Base-by-base conservation (phyloP, 805 yeast species). In the Candida corydali region DNA sequence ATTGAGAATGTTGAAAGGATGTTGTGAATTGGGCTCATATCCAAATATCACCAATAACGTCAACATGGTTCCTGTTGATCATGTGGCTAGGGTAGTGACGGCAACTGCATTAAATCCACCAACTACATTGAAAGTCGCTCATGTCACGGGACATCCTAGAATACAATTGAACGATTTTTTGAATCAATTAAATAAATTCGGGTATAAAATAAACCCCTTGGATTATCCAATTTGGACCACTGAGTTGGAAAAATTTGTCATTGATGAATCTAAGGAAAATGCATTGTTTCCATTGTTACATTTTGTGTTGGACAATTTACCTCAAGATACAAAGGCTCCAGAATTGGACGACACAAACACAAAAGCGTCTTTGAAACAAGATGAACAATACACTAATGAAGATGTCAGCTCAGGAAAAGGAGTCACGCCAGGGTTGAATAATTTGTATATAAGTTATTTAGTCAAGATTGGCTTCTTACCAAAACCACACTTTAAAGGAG, bases 101-200 rank as follows among this genome's bases (percentile, higher is more conserved):
- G 86, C 98, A 2, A 65, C 93, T 18, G 82, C 96, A 0, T 70
- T 93, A 44, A 77, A 78, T 51, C 91, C 95, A 18, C 85, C 93
- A 17, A 51, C 53, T 26, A 49, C 61, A 16, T 62, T 80, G 29
- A 65, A 80, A 1, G 98, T 94, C 28, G 88, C 87, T 2, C 98
- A 93, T 30, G 97, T 93, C n/a, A 93, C 98, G 5, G 94, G 91
- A 17, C 98, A 93, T 51, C 99, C 99, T 42, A 79, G 98, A 57
- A 79, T 87, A 41, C 67, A 75, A 28, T 84, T 89, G 66, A 81
- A 78, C 51, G 80, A 84, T 46, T 91, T 79, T 65, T 64, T 93
- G 47, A 77, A 78, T 12, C 54, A 81, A 8, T 69, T 89, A 54
- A 62, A 69, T 38, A 57, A 63, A 10, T 91, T 77, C 51, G 98